Evolutionary conservation across 225 moss, liverwort and hornwort species (phyloP).

Genomic region (Pseudisothecium myosuroides): DNA sequence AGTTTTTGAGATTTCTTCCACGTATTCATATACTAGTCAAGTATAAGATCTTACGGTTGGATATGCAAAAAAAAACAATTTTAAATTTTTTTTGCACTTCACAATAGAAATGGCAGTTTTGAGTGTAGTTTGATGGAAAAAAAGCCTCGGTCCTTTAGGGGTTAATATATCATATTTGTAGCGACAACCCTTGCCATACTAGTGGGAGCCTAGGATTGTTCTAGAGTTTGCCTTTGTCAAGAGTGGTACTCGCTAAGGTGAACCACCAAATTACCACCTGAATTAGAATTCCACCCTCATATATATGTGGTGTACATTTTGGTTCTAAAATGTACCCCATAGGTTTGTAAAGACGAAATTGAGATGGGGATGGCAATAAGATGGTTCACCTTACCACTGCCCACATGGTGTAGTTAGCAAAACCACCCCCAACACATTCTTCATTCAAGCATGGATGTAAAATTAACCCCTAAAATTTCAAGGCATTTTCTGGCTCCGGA

Average conservation of each 20-base stretch:
- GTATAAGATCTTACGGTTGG: no score
- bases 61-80: no score
- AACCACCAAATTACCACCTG: not conserved
- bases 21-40: no score
- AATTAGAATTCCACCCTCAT: not conserved
- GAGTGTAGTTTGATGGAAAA: no score
- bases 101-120: no score
- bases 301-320: not conserved
- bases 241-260: not conserved
- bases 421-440: not conserved
- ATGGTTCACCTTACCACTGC: no score
- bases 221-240: not conserved
- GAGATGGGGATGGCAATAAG: not conserved
- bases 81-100: no score
- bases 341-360: rapidly evolving
- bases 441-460: not conserved
- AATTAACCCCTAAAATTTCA: no score
- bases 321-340: not conserved
- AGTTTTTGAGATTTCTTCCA: no score
- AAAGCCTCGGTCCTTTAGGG: no score
- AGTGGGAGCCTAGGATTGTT: not conserved
- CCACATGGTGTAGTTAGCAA: not conserved
- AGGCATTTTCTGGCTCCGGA: no score
- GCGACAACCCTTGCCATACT: not conserved
- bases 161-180: not conserved